phyloP scores from a whole-genome alignment of 805 yeast species.

The Torulaspora quercuum region DNA sequence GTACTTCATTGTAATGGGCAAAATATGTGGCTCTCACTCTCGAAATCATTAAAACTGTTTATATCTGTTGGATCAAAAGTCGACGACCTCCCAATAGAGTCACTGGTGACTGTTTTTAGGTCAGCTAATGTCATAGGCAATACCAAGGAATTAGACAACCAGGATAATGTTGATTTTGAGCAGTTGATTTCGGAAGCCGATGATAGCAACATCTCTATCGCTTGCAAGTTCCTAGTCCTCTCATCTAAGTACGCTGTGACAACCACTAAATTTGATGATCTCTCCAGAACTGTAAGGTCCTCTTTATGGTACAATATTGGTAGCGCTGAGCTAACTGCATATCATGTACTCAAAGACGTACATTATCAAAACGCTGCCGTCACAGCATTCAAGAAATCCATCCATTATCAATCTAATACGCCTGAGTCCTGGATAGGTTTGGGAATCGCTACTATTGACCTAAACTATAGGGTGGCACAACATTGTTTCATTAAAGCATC shows the following conservation, averaged over 20 bases:
- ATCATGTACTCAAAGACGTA: slow-evolving; percentile 30
- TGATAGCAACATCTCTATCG: slow-evolving; percentile 36
- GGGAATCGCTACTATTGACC: slow-evolving; percentile 67
- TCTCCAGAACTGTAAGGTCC: slow-evolving; percentile 50
- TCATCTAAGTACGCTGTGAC: slow-evolving; percentile 46
- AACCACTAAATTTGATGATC: slow-evolving; percentile 12
- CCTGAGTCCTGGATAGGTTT: slow-evolving; percentile 76
- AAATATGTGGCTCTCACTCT: slow-evolving; percentile 63
- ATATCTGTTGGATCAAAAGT: slow-evolving; percentile 53
- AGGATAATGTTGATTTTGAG: slow-evolving; percentile 28
- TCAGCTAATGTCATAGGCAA: slow-evolving; percentile 14
- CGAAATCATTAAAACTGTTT: slow-evolving; percentile 54
- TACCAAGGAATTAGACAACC: slow-evolving; percentile 28
- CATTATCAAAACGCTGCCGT: slow-evolving; percentile 51
- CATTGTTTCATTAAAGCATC: slow-evolving; percentile 88
- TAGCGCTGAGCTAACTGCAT: slow-evolving; percentile 52
- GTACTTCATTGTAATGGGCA: slow-evolving; percentile 38
- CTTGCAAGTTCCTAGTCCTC: slow-evolving; percentile 43
- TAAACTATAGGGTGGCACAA: slow-evolving; percentile 73
- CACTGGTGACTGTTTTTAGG: slow-evolving; percentile 34
- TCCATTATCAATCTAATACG: slow-evolving; percentile 66
- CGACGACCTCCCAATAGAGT: slow-evolving; percentile 47
- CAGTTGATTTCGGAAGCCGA: slow-evolving; percentile 21
- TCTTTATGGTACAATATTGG: slow-evolving; percentile 69
- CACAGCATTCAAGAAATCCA: slow-evolving; percentile 57